Base-by-base conservation (phyloP, 345 rosid genomes). In the Theobroma cacao region DNA sequence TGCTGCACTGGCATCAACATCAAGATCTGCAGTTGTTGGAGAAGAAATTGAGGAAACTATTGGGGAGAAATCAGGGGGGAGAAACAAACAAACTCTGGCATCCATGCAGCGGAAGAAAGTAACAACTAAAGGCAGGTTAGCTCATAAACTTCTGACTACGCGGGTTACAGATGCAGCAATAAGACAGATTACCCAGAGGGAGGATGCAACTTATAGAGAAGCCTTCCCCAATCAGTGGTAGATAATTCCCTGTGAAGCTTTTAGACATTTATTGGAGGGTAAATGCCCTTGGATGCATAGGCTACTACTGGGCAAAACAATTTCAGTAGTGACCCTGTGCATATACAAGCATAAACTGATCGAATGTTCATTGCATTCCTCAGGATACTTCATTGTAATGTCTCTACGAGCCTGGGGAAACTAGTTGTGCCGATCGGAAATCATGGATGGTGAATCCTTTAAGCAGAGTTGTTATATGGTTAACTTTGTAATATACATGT, bases 171-270 rank as follows among this genome's bases (percentile, higher is more conserved):
- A 89, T 86, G 82, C 88, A 75, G 82, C 86, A 45, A 58, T 55
- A 6, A 82, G 87, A 55, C 94, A 85, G 85, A 82, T 90, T 64
- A 83, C 86, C 52, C 75, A 72, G 18, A 92, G 87, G 3, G 91
- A 87, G 62, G 95, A 94, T 77, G 84, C 88, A 76, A 84, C 80
- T 65, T 87, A 83, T 63, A 82, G 95, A 81, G 98, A 91, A 65
- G 88, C 96, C 72, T 85, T 89, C 40, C 94, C 97, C 78, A 95
- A 95, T 83, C 94, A 95, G 72, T 93, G 98, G 97, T 89, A 89
- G 89, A 80, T 62, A 60, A 58, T 59, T 58, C 31, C 15, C 40
- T 41, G 0, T 11, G 60, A 31, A 41, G 55, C 30, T 36, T 17
- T 10, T 18, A 43, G 26, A 24, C 68, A 58, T 61, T 26, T 60